Conservation (phyloP, 1,284 basidiomycete species). For the Lignosus rhinocerotis region DNA sequence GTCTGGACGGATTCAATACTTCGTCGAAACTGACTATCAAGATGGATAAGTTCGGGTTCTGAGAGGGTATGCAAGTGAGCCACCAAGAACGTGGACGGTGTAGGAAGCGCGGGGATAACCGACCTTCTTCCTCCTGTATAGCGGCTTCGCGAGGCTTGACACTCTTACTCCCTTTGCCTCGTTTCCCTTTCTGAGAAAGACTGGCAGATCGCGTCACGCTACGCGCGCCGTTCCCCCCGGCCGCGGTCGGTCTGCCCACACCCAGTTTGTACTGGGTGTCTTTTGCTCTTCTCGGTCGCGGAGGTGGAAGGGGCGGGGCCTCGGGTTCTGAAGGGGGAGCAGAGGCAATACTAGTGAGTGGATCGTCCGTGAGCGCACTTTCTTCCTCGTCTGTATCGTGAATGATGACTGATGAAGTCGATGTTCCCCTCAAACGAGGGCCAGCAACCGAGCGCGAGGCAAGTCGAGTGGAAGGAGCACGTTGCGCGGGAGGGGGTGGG, state of each 20-base stretch:
- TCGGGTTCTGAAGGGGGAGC: conserved; percentile 17
- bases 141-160: conserved; percentile 53
- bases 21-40: conserved; percentile 7
- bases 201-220: conserved; percentile 59
- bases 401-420: conserved; percentile 47
- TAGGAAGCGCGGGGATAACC: not conserved
- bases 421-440: conserved; percentile 38
- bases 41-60: conserved; percentile 35
- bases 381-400: conserved; percentile 52
- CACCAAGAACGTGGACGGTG: not conserved
- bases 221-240: conserved; percentile 64
- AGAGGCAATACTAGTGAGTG: not conserved
- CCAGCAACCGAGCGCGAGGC: conserved; percentile 35
- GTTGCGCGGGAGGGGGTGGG: conserved; percentile 25
- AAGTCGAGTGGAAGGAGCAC: conserved; percentile 31
- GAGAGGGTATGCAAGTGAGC: conserved; percentile 8
- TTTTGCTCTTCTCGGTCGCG: conserved; percentile 65
- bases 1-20: not conserved
- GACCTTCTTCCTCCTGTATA: conserved; percentile 58
- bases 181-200: conserved; percentile 45
- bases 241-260: conserved; percentile 65
- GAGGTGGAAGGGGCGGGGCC: conserved; percentile 28
- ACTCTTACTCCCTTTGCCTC: conserved; percentile 49
- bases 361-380: conserved; percentile 22
- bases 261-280: conserved; percentile 69